Evolutionary conservation across 345 rosid genomes (phyloP), one percentile per base, ranked within the genome.

Genomic region (Camelina laxa): DNA sequence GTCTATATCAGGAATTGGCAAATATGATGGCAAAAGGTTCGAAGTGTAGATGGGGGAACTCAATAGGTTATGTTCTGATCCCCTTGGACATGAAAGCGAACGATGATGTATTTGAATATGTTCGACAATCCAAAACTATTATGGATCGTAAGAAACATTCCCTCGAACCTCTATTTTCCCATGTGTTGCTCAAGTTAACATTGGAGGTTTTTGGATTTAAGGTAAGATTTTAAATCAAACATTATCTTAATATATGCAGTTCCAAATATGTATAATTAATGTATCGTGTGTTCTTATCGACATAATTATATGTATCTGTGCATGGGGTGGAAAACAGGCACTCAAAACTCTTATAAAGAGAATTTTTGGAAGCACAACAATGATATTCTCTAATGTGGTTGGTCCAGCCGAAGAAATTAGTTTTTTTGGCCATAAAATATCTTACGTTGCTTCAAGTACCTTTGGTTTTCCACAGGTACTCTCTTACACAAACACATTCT

Each of bases 351-450:
- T 80, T 78, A 78, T 79, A 78, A 73, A 70, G 80, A 86, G 83
- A 65, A 77, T 66, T 19, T 84, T 87, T 22, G 79, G 68, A 3
- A 83, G 81, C 68, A 78, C 87, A 35, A 14, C 76, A 36, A 83
- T 41, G 72, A 69, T 84, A 16, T 78, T 70, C 47, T 89, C 91
- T 7, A 87, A 85, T 22, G 57, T 85, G 13, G 77, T 68, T 3
- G 91, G 91, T 30, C 91, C 89, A 2, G 7, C 42, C 2, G 86
- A 87, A 77, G 89, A 87, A 75, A 83, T 85, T 8, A 78, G 80
- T 31, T 76, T 84, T 61, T 87, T 77, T 30, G 86, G 82, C 3
- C 87, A 31, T 31, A 7, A 31, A 31, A 6, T 31, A 31, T 31
- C 66, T 65, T 74, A 81, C 73, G 31, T 85, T 55, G 91, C 87